Evolutionary conservation across 1,284 basidiomycete species (phyloP).

Genomic region (Cryptococcus sp.): DNA sequence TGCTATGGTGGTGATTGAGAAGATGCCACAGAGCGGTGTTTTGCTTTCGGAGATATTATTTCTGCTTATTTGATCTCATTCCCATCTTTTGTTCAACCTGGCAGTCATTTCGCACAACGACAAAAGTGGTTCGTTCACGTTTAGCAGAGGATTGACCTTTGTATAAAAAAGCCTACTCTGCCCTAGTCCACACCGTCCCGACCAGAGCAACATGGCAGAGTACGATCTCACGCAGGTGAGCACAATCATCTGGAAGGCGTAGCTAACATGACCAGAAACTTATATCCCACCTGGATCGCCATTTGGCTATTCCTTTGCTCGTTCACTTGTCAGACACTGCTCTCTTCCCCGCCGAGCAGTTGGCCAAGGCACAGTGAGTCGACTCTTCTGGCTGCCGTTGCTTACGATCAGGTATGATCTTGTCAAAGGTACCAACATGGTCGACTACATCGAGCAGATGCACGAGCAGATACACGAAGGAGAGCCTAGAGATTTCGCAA

Average conservation of each 20-base stretch:
- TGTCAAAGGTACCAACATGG: conserved; percentile 94
- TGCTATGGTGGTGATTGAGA: too few relatives aligned
- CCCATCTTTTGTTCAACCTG: too few relatives aligned
- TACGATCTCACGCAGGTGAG: conserved; percentile 71
- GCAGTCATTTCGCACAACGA: too few relatives aligned
- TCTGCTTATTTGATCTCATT: too few relatives aligned
- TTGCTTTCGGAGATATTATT: too few relatives aligned
- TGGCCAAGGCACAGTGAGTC: conserved; percentile 52
- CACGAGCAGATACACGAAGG: conserved; percentile 67
- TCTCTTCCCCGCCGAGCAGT: conserved; percentile 45
- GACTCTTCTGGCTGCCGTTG: background rate
- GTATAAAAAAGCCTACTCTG: too few relatives aligned
- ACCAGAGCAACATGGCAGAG: conserved; percentile 65
- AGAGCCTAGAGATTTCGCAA: conserved; percentile 64
- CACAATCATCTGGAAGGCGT: background rate
- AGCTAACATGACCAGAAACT: conserved; percentile 63
- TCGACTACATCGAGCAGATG: conserved; percentile 80
- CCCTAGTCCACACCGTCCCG: background rate
- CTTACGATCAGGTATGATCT: conserved; percentile 72
- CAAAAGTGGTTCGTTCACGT: too few relatives aligned
- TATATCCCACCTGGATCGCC: conserved; percentile 90
- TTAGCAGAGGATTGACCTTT: too few relatives aligned
- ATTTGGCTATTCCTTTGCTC: conserved; percentile 89
- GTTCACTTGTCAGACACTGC: conserved; percentile 69
- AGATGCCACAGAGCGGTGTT: too few relatives aligned